Evolutionary conservation across 345 rosid genomes (phyloP).

Genomic region (Moricandia moricandioides): DNA sequence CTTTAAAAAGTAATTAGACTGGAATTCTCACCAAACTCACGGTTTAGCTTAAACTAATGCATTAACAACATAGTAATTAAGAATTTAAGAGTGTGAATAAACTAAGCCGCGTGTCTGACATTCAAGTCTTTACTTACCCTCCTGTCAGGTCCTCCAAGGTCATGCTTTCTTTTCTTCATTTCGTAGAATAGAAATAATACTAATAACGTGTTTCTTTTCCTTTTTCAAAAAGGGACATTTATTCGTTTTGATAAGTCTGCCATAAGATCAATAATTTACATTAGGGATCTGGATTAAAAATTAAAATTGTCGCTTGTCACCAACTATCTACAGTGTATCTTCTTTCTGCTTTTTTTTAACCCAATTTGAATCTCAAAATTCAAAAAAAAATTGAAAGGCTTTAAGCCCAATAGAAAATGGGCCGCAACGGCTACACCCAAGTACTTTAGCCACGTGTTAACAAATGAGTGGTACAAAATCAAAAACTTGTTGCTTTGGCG

Average conservation of each 20-base stretch:
- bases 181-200: not conserved
- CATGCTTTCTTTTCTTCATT: not conserved
- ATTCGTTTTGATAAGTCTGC: not conserved
- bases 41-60: not conserved
- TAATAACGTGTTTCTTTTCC: not conserved
- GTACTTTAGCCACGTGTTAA: constrained; percentile 7
- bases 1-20: not conserved
- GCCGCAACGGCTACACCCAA: constrained; percentile 4
- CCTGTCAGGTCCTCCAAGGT: not conserved
- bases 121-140: not conserved
- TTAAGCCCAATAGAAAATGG: constrained; percentile 20
- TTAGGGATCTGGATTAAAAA: not conserved
- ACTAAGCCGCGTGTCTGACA: not conserved
- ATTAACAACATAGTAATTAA: not conserved
- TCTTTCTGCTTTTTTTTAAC: not conserved
- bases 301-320: constrained; percentile 1
- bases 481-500: constrained; percentile 21
- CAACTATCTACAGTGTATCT: not conserved
- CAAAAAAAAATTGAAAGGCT: not conserved
- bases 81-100: constrained; percentile 7
- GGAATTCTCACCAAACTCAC: constrained; percentile 8
- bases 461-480: constrained; percentile 4
- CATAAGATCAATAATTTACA: constrained; percentile 9
- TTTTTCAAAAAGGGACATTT: not conserved
- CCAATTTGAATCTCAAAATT: not conserved